Conservation (phyloP, 2,329 filamentous ascomycete species). For the Diaporthe citriasiana region DNA sequence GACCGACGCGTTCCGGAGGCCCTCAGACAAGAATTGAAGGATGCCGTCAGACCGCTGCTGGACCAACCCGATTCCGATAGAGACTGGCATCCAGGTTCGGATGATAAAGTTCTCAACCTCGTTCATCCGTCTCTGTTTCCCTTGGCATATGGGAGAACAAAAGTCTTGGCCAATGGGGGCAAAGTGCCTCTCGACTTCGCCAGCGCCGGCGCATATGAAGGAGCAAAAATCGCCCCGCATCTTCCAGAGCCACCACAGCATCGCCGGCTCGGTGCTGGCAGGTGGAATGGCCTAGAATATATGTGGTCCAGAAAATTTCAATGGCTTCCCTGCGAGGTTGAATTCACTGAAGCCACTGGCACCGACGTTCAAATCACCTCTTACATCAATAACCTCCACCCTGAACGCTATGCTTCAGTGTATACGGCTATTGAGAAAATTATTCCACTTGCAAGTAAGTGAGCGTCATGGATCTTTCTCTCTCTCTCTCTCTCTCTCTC, state of each 20-base stretch:
- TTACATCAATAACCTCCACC: conserved; percentile 70
- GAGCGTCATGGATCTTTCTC: too few species aligned
- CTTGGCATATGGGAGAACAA: conserved; percentile 65
- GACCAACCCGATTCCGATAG: conserved; percentile 62
- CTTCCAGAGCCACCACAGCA: not conserved
- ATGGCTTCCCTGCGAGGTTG: conserved; percentile 66
- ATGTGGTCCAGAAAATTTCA: conserved; percentile 53
- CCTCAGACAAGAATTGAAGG: conserved; percentile 57
- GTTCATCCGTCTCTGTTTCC: conserved; percentile 76
- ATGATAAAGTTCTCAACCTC: conserved; percentile 71
- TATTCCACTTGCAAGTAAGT: conserved; percentile 48
- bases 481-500: too few species aligned
- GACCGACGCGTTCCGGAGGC: conserved; percentile 58
- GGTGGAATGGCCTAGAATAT: accelerated
- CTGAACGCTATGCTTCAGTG: conserved; percentile 53
- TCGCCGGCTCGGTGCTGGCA: not conserved
- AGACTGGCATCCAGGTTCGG: conserved; percentile 74
- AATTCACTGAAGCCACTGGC: conserved; percentile 51
- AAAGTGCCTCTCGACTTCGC: conserved; percentile 51
- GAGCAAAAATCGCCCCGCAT: conserved; percentile 46
- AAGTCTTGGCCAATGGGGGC: conserved; percentile 55
- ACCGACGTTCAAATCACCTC: conserved; percentile 58
- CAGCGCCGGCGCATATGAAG: conserved; percentile 47
- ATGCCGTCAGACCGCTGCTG: conserved; percentile 63
- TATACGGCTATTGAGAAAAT: conserved; percentile 55